phyloP scores from a whole-genome alignment of 768 basidiomycete species.

The Chiua virens region DNA sequence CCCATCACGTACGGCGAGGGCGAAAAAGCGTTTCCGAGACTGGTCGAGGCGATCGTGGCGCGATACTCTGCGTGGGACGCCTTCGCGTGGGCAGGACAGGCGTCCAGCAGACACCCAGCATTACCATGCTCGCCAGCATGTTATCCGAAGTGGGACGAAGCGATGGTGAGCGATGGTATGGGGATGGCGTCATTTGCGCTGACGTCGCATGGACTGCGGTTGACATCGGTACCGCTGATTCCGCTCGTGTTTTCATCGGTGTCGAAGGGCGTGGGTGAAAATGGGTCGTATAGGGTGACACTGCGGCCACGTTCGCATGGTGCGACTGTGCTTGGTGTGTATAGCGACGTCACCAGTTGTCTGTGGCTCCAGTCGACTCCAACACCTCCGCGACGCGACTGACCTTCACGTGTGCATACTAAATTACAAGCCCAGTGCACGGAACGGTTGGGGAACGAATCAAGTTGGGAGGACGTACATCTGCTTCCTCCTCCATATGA shows the following conservation, averaged over 20 bases:
- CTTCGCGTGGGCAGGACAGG: constrained; percentile 25
- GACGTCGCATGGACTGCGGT: constrained; percentile 11
- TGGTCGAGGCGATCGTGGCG: constrained; percentile 19
- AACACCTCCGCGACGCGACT: constrained; percentile 4
- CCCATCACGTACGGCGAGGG: constrained; percentile 33
- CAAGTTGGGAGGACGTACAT: constrained; percentile 18
- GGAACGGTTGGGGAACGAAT: constrained; percentile 5
- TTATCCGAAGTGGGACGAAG: constrained; percentile 20
- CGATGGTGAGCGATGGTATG: constrained; percentile 1
- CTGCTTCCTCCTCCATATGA: constrained; percentile 22
- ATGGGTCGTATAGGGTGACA: constrained; percentile 12
- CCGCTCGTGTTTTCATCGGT: constrained; percentile 11
- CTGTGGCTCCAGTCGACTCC: constrained; percentile 17
- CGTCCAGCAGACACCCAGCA: constrained; percentile 16
- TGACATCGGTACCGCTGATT: constrained; percentile 23
- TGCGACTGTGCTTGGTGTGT: constrained; percentile 2
- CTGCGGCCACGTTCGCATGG: not conserved
- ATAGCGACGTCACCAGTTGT: constrained; percentile 10
- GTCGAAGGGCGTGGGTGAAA: not conserved
- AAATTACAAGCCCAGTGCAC: constrained; percentile 13
- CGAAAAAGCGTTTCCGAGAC: constrained; percentile 26
- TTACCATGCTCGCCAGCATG: constrained; percentile 21
- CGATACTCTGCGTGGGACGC: constrained; percentile 19
- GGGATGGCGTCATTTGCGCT: constrained; percentile 18
- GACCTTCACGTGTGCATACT: constrained; percentile 25